Evolutionary conservation across 257 asterid species (phyloP).

Genomic region (Solanum medicagineum): DNA sequence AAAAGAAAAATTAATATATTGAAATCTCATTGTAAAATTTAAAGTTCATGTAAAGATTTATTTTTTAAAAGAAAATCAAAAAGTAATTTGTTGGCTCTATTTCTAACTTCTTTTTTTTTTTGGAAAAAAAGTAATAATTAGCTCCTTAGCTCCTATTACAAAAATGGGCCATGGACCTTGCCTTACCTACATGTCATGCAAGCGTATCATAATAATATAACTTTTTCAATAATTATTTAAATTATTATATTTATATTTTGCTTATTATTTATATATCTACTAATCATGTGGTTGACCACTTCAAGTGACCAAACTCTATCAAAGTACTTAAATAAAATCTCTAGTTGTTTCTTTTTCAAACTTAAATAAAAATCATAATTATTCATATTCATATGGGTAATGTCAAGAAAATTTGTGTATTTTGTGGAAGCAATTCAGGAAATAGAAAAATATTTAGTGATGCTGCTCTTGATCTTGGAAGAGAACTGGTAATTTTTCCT

Average conservation of each 20-base stretch:
- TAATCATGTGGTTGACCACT: not conserved
- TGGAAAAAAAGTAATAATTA: not conserved
- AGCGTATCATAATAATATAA: not conserved
- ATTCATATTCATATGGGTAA: slow-evolving; percentile 15
- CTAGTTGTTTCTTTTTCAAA: not conserved
- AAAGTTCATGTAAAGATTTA: not conserved
- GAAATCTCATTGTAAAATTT: not conserved
- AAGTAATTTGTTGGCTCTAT: not conserved
- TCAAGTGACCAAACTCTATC: slow-evolving; percentile 4
- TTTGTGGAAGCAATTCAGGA: slow-evolving; percentile 55
- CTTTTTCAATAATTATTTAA: not conserved
- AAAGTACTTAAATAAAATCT: not conserved
- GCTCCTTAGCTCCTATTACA: not conserved
- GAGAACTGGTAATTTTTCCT: slow-evolving; percentile 28
- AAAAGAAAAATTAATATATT: not conserved
- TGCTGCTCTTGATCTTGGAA: slow-evolving; percentile 63
- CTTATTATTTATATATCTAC: not conserved
- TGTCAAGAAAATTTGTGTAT: slow-evolving; percentile 56
- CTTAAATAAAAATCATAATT: not conserved
- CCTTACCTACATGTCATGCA: slow-evolving; percentile 2
- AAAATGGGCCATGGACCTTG: not conserved
- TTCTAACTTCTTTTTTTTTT: not conserved
- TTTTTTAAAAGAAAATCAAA: not conserved
- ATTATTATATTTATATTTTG: not conserved
- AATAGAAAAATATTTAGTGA: slow-evolving; percentile 42